Percentiles rank a stretch among this genome's conserved stretches.
phyloP scores from a whole-genome alignment of 768 basidiomycete species.

The Hygrophorus pudorinus region DNA sequence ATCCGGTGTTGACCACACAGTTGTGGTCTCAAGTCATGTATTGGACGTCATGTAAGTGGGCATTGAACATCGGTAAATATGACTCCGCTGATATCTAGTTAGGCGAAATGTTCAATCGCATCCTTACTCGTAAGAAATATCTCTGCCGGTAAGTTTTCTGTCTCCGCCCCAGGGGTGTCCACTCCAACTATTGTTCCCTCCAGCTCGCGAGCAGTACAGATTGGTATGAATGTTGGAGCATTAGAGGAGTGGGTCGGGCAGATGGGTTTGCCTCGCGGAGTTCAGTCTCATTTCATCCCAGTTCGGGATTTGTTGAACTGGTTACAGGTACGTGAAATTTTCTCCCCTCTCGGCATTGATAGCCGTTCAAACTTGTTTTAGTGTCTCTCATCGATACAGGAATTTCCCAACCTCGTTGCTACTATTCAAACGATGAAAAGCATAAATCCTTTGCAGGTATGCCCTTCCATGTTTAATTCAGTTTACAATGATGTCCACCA shows the following conservation, averaged over 20 bases:
- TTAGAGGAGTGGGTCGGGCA: conserved; percentile 89
- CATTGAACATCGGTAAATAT: conserved; percentile 1
- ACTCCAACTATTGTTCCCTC: conserved; percentile 3
- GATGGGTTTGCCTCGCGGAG: conserved; percentile 70
- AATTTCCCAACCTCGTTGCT: conserved; percentile 81
- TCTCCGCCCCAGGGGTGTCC: neutral
- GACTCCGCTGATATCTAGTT: conserved; percentile 8
- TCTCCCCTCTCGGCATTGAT: neutral
- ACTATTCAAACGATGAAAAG: conserved; percentile 81
- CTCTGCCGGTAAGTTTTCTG: conserved; percentile 59
- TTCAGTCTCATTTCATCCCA: conserved; percentile 74
- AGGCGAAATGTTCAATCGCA: conserved; percentile 83
- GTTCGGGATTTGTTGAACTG: conserved; percentile 77
- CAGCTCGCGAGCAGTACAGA: conserved; percentile 81
- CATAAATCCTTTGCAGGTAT: conserved; percentile 87
- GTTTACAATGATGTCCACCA: neutral
- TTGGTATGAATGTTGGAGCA: conserved; percentile 73
- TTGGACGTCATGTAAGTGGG: conserved; percentile 84
- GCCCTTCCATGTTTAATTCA: conserved; percentile 6
- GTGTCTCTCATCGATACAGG: conserved; percentile 78
- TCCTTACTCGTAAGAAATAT: conserved; percentile 88
- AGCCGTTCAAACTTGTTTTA: conserved; percentile 19
- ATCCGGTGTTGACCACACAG: conserved; percentile 81
- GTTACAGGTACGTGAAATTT: conserved; percentile 53
- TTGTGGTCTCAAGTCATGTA: conserved; percentile 98